These are phyloP conservation scores for Sclerotinia sclerotiorum DNA, from an alignment of 2,329 filamentous ascomycete species.

Conservation along the genomic window DNA sequence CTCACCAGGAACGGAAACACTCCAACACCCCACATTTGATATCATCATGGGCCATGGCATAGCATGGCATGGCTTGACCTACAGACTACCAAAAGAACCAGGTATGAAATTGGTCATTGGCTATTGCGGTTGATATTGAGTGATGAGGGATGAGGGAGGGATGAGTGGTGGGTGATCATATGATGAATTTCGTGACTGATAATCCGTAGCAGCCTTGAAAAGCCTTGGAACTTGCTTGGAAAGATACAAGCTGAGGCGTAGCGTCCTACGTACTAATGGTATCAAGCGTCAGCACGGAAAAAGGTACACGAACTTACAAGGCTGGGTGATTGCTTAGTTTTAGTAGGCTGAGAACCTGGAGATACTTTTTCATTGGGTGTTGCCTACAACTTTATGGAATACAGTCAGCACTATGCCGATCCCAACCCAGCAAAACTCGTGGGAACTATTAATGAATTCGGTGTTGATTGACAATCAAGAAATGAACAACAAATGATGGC, in stretches of 20 bases:
- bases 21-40: slow-evolving; percentile 23
- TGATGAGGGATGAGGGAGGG: background rate
- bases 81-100: background rate
- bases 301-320: slow-evolving; percentile 17
- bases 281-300: slow-evolving; percentile 1
- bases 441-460: slow-evolving; percentile 2
- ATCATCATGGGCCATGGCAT: slow-evolving; percentile 10
- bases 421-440: background rate
- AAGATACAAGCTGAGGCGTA: slow-evolving; percentile 11
- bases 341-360: slow-evolving; percentile 11
- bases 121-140: slow-evolving; percentile 5
- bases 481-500: background rate
- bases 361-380: background rate
- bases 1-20: background rate
- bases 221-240: background rate
- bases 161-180: slow-evolving; percentile 2
- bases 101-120: slow-evolving; percentile 15
- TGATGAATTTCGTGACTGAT: slow-evolving; percentile 4
- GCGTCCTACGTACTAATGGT: background rate
- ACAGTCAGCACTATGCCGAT: slow-evolving; percentile 23
- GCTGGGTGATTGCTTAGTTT: slow-evolving; percentile 11
- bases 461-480: slow-evolving; percentile 8
- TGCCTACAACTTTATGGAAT: slow-evolving; percentile 2
- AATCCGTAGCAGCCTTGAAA: slow-evolving; percentile 7
- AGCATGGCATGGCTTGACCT: background rate